A percentile compares a stretch with the other conserved stretches of the same genome.
These are phyloP conservation scores for Linum lewisii DNA, from an alignment of 345 rosid species.

Conservation along the genomic window DNA sequence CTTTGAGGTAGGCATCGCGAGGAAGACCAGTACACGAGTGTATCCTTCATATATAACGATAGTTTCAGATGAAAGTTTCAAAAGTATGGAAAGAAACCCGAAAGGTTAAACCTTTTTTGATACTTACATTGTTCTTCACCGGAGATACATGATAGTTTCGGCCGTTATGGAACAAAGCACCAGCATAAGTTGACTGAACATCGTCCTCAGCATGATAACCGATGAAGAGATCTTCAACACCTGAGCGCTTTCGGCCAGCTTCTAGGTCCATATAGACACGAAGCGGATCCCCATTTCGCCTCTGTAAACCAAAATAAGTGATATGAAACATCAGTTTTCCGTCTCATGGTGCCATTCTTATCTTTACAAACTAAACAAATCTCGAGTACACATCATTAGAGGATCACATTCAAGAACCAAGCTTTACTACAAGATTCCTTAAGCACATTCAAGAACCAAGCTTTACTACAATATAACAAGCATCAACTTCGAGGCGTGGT, in stretches of 20 bases:
- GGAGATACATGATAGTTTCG: slow-evolving; percentile 69
- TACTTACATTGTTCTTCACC: slow-evolving; percentile 55
- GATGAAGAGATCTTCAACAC: slow-evolving; percentile 71
- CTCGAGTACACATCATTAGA: no score
- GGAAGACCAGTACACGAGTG: slow-evolving; percentile 86
- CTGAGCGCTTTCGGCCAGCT: slow-evolving; percentile 75
- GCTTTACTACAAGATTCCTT: no score
- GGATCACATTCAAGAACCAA: no score
- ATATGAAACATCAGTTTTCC: background rate
- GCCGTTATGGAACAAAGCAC: slow-evolving; percentile 79
- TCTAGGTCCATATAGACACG: slow-evolving; percentile 96
- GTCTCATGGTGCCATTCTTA: no score
- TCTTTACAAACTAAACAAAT: no score
- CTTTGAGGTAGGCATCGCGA: slow-evolving; percentile 76
- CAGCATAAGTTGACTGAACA: slow-evolving; percentile 81
- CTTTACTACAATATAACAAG: no score
- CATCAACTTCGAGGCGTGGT: no score
- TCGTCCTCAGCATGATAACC: slow-evolving; percentile 89
- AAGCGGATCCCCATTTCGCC: slow-evolving; percentile 70
- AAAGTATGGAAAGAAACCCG: background rate
- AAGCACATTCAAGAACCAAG: no score
- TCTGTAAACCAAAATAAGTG: slow-evolving; percentile 27
- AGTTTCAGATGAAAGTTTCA: background rate
- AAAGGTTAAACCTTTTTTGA: background rate
- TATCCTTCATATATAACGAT: slow-evolving; percentile 29